Base-by-base conservation (phyloP, 257 asterid genomes). In the Capsicum baccatum region DNA sequence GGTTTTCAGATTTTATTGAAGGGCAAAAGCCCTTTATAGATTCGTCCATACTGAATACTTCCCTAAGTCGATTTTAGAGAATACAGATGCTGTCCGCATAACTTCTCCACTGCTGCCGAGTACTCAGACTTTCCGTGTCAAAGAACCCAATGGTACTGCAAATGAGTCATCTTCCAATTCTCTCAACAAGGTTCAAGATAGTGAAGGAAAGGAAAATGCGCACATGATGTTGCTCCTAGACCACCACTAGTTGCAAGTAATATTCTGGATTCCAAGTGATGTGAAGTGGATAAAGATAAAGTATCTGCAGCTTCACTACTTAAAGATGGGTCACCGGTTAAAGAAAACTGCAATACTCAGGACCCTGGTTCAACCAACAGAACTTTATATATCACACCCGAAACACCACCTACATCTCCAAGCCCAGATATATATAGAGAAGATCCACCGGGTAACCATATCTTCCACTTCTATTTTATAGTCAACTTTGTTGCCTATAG, bases 61-160 rank as follows among this genome's bases (percentile, higher is more conserved):
- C 99, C 99, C 99, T 8, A 92, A 89, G 87, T 96, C 99, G 17
- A 98, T 96, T 60, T 88, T 96, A 42, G 97, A 94, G 68, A 89
- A 84, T 70, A 42, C 73, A 33, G 90, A 89, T 79, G 56, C 62
- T 59, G 81, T 82, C 79, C 54, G 84, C 57, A 70, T 86, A 55
- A 80, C 78, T 47, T 89, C 92, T 66, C 85, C 92, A 37, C 54
- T 33, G 39, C 42, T 83, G 83, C 88, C 71, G 16, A 82, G 48
- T 63, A 83, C 69, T 33, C 16, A 37, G 62, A 62, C 35, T 58
- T 42, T 42, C 68, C 85, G 85, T 88, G 84, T 84, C 81, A 86
- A 76, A 83, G 91, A 81, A 84, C 63, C 60, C 68, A 82, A 83
- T 83, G 87, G 48, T 68, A 83, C 70, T 67, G 76, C 83, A 62